These are phyloP conservation scores for Meyerozyma smithsonii DNA, from an alignment of 1,139 yeast genomes.

Conservation along the genomic window DNA sequence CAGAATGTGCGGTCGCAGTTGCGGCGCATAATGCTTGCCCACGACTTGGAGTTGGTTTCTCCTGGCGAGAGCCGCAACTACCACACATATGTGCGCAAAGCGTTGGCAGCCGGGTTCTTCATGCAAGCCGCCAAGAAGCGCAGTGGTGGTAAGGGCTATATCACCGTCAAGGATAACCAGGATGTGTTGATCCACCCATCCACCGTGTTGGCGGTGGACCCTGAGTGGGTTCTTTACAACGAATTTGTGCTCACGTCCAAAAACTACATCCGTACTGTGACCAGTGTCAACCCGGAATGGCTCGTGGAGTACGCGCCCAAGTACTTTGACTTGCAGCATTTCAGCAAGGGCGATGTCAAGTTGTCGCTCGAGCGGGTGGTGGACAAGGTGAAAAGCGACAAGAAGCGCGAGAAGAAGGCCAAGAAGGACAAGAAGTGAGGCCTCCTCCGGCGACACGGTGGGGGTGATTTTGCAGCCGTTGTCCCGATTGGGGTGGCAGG, in stretches of 20 bases:
- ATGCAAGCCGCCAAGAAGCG: constrained; percentile 96
- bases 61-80: constrained; percentile 69
- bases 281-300: constrained; percentile 92
- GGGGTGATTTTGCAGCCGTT: no score
- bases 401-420: constrained; percentile 28
- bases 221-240: constrained; percentile 91
- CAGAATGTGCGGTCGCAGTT: constrained; percentile 83
- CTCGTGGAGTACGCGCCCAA: constrained; percentile 76
- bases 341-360: constrained; percentile 79
- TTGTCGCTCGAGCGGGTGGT: constrained; percentile 69
- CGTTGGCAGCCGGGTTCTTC: constrained; percentile 89
- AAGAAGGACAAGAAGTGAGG: constrained; percentile 9
- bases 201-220: constrained; percentile 78
- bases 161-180: constrained; percentile 92
- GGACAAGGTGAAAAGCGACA: constrained; percentile 43
- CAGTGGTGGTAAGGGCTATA: constrained; percentile 66
- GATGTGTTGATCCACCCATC: constrained; percentile 93
- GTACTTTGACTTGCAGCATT: constrained; percentile 70
- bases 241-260: constrained; percentile 92
- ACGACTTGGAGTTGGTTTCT: constrained; percentile 68
- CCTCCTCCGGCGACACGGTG: no score
- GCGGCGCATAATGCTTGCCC: constrained; percentile 74
- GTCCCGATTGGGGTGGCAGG: no score
- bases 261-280: constrained; percentile 91
- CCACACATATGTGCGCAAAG: constrained; percentile 74